phyloP scores from a whole-genome alignment of 352 stramenopile species.

The Pythium vanterpoolii region DNA sequence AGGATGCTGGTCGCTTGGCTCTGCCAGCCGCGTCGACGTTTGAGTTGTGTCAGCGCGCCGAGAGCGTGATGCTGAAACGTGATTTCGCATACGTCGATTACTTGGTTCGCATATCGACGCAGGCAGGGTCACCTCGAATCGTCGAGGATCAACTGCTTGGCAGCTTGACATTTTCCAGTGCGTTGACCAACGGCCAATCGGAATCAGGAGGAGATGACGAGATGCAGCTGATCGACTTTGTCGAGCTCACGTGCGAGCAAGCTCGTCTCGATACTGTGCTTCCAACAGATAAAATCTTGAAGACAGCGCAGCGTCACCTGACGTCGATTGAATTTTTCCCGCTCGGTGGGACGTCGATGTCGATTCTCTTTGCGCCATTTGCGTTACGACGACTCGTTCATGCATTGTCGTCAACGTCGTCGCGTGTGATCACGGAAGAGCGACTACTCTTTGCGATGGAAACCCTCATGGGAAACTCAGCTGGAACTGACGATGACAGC shows the following conservation, averaged over 20 bases:
- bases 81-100: slow-evolving; percentile 67
- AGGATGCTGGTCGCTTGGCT: slow-evolving; percentile 1
- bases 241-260: slow-evolving; percentile 11
- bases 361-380: slow-evolving; percentile 48
- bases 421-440: slow-evolving; percentile 38
- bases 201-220: neutral
- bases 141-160: slow-evolving; percentile 19
- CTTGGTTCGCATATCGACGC: slow-evolving; percentile 28
- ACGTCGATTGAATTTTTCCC: slow-evolving; percentile 51
- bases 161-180: neutral
- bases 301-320: slow-evolving; percentile 43
- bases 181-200: neutral
- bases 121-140: neutral
- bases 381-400: slow-evolving; percentile 53
- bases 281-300: slow-evolving; percentile 24
- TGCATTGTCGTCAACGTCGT: slow-evolving; percentile 30
- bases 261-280: slow-evolving; percentile 8
- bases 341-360: slow-evolving; percentile 22
- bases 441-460: slow-evolving; percentile 62
- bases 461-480: slow-evolving; percentile 33
- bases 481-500: neutral
- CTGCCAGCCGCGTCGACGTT: slow-evolving; percentile 38
- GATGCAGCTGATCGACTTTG: slow-evolving; percentile 21
- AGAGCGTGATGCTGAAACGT: slow-evolving; percentile 48
- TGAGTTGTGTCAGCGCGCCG: slow-evolving; percentile 53